Evolutionary conservation across 352 stramenopile genomes (phyloP).

Genomic region (Pilasporangium apinafurcum): DNA sequence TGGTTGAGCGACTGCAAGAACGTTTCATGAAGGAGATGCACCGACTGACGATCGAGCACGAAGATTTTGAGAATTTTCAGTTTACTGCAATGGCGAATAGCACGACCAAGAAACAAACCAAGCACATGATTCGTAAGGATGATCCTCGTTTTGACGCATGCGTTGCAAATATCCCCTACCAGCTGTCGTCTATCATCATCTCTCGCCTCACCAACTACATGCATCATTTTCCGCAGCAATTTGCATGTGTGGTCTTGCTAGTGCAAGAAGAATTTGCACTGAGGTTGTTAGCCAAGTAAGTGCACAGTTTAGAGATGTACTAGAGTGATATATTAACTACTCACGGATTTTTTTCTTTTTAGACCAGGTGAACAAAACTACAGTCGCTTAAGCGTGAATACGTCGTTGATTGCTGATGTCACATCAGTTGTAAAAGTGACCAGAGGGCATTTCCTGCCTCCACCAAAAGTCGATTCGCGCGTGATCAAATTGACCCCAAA

Average conservation of each 20-base stretch:
- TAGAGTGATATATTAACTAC: background rate
- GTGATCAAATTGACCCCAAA: constrained; percentile 64
- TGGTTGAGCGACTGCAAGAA: constrained; percentile 63
- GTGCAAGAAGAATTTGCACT: constrained; percentile 84
- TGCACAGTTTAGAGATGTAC: background rate
- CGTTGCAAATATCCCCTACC: constrained; percentile 86
- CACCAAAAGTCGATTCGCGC: constrained; percentile 78
- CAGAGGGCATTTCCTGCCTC: constrained; percentile 59
- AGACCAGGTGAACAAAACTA: constrained; percentile 74
- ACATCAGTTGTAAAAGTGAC: constrained; percentile 52
- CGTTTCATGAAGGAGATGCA: constrained; percentile 32
- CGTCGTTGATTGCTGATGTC: constrained; percentile 62
- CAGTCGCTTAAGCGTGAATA: constrained; percentile 77
- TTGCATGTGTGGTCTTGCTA: constrained; percentile 66
- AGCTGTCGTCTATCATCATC: constrained; percentile 81
- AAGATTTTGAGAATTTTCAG: constrained; percentile 37
- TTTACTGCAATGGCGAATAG: constrained; percentile 8
- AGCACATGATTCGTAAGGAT: constrained; percentile 2
- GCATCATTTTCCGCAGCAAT: constrained; percentile 37
- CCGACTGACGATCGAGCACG: constrained; percentile 25
- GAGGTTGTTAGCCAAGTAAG: constrained; percentile 60
- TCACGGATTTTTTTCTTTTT: background rate
- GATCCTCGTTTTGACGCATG: constrained; percentile 74
- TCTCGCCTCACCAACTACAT: constrained; percentile 71
- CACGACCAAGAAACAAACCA: constrained; percentile 2